phyloP scores from a whole-genome alignment of 164 flowering plant species.

The Liquidambar formosana region DNA sequence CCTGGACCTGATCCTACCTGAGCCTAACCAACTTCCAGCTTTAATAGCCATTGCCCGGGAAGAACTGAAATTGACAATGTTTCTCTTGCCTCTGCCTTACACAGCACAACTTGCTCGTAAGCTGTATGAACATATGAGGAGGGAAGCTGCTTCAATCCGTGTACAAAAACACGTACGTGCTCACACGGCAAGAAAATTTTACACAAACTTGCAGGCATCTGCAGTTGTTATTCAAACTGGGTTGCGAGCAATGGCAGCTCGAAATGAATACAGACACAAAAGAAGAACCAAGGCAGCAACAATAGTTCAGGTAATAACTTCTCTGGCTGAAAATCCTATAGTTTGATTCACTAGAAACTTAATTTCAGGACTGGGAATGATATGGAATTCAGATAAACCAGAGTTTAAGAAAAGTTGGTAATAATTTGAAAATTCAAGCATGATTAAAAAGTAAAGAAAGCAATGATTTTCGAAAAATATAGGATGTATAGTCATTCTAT shows the following conservation, averaged over 20 bases:
- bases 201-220: conserved; percentile 44
- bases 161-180: conserved; percentile 64
- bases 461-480: not conserved
- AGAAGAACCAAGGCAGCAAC: conserved; percentile 69
- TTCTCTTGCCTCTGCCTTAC: conserved; percentile 10
- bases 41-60: not conserved
- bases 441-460: not conserved
- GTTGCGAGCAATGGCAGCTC: conserved; percentile 67
- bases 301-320: conserved; percentile 52
- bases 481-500: too few species aligned
- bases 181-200: conserved; percentile 48
- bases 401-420: not conserved
- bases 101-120: conserved; percentile 69
- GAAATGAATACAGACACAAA: conserved; percentile 56
- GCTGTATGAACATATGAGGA: conserved; percentile 59
- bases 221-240: conserved; percentile 73
- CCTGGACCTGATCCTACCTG: not conserved
- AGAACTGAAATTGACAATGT: not conserved
- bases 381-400: too few species aligned
- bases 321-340: not conserved
- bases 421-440: not conserved
- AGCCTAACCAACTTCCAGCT: not conserved
- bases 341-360: not conserved
- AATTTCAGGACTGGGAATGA: not conserved
- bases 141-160: conserved; percentile 66